phyloP scores from a whole-genome alignment of 2,329 filamentous ascomycete genomes.

The Fusarium sp. region DNA sequence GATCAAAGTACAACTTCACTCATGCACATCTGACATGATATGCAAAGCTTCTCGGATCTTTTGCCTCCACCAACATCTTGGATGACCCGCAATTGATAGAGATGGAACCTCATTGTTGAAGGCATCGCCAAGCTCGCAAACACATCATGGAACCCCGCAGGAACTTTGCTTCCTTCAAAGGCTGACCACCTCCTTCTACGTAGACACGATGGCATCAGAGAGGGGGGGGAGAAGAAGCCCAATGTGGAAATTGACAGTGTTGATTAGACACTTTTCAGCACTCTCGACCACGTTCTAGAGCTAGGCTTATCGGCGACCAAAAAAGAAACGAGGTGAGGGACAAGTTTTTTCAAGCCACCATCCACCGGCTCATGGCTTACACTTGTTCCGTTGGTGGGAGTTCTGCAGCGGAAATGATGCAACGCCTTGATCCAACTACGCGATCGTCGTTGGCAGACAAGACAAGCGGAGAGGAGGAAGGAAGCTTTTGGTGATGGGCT shows the following conservation, averaged over 20 bases:
- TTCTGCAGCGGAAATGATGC: constrained; percentile 16
- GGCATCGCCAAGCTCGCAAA: constrained; percentile 3
- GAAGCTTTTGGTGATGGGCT: not conserved
- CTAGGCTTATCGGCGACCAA: constrained; percentile 8
- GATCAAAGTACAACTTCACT: not conserved
- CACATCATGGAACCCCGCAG: not conserved
- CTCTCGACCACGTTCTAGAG: constrained; percentile 7
- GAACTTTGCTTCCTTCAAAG: not conserved
- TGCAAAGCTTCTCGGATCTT: constrained; percentile 13
- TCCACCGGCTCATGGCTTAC: not conserved
- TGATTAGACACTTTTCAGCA: not conserved
- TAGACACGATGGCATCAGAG: not conserved
- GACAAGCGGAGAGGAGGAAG: not conserved
- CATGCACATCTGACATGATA: constrained; percentile 33
- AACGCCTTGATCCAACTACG: constrained; percentile 4
- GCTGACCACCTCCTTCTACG: constrained; percentile 7
- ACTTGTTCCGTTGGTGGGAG: not conserved
- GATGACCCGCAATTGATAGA: not conserved
- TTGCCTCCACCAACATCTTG: not conserved
- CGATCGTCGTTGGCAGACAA: constrained; percentile 2
- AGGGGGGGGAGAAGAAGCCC: not conserved
- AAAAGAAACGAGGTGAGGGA: not conserved
- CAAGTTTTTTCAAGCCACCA: not conserved
- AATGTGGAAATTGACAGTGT: constrained; percentile 15
- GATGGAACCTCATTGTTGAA: not conserved